phyloP scores from a whole-genome alignment of 2,329 filamentous ascomycete genomes.

The Diplodia intermedia region DNA sequence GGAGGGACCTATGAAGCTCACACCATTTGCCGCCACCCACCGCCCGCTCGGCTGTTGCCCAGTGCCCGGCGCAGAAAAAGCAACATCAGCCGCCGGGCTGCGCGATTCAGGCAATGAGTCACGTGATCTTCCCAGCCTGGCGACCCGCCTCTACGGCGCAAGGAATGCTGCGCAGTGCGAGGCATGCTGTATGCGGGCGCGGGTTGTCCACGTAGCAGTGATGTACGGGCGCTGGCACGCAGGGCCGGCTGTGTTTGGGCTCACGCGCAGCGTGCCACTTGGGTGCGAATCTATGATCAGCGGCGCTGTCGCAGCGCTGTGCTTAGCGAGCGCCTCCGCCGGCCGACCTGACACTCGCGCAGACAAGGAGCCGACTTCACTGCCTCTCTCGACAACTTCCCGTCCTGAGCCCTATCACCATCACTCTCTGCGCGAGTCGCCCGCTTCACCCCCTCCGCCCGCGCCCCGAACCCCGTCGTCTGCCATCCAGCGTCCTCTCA shows the following conservation, averaged over 20 bases:
- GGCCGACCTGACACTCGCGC: constrained; percentile 22
- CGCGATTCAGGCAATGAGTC: neutral
- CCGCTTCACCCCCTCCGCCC: constrained; percentile 5
- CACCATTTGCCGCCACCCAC: constrained; percentile 24
- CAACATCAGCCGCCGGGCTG: neutral
- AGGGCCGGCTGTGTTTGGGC: constrained; percentile 9
- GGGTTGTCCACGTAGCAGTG: constrained; percentile 21
- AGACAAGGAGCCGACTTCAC: constrained; percentile 13
- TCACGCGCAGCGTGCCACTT: constrained; percentile 23
- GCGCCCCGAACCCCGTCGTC: neutral
- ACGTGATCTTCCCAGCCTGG: neutral
- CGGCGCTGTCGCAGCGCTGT: constrained; percentile 18
- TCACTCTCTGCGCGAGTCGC: neutral
- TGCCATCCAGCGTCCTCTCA: constrained; percentile 2
- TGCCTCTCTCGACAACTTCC: constrained; percentile 9
- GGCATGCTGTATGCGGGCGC: constrained; percentile 3
- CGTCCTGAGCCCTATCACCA: constrained; percentile 19
- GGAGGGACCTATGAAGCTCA: constrained; percentile 20
- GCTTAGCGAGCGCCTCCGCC: constrained; percentile 14
- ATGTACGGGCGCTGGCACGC: constrained; percentile 9
- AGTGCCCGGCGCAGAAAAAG: neutral
- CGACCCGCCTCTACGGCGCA: neutral
- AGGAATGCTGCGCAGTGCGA: constrained; percentile 14
- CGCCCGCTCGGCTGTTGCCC: constrained; percentile 25
- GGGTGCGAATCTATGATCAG: constrained; percentile 20